A percentile compares a stretch with the other conserved stretches of the same genome.
Conservation (phyloP, 805 yeast genomes). For the Kregervanrija pseudodelftensis region DNA sequence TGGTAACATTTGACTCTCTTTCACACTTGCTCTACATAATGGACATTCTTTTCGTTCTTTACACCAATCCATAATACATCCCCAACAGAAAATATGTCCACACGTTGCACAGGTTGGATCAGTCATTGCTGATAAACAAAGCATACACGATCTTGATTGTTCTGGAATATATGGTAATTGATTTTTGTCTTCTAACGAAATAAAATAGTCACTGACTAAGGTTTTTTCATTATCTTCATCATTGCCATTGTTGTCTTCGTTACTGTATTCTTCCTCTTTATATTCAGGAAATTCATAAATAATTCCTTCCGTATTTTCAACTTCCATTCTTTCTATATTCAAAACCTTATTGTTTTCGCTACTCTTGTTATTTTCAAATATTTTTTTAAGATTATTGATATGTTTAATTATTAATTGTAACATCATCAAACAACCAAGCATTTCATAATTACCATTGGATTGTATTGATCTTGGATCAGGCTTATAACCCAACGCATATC, state of each 20-base stretch:
- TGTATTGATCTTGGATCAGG: constrained; percentile 35
- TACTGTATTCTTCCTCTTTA: too few species aligned
- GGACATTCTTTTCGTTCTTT: constrained; percentile 88
- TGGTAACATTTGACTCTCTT: constrained; percentile 57
- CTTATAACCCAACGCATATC: constrained; percentile 69
- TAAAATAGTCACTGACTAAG: neutral
- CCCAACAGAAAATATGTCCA: constrained; percentile 94
- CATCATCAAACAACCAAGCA: constrained; percentile 59
- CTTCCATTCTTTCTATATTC: too few species aligned
- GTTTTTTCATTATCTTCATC: neutral
- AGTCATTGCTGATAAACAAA: constrained; percentile 73
- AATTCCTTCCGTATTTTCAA: too few species aligned
- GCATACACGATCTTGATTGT: constrained; percentile 68
- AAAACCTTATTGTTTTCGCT: too few species aligned
- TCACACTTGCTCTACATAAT: constrained; percentile 67
- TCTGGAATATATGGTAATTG: constrained; percentile 64
- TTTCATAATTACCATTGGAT: constrained; percentile 58
- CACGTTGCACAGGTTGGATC: constrained; percentile 84
- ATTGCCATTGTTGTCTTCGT: neutral
- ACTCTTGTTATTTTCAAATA: neutral
- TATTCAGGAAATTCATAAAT: too few species aligned
- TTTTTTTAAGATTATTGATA: neutral
- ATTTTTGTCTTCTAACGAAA: constrained; percentile 40
- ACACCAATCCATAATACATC: constrained; percentile 83
- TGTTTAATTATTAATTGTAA: constrained; percentile 45